Percentiles rank a stretch among this genome's conserved stretches.
Conservation (phyloP, 129 eudicot species). For the Flaveria ramosissima region DNA sequence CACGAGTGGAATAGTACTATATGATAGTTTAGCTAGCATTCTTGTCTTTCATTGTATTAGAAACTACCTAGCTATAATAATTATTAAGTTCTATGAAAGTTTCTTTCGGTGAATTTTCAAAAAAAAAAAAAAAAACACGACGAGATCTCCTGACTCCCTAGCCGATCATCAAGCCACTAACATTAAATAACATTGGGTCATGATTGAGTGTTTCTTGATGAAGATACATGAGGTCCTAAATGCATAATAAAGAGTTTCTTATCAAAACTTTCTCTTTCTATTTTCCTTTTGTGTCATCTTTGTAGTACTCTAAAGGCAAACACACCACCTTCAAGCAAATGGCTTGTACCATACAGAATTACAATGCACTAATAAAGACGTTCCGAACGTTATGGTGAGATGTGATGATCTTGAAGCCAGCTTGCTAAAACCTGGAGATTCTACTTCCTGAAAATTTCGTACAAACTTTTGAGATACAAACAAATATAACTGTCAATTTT, state of each 20-base stretch:
- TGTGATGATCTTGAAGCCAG: conserved; percentile 8
- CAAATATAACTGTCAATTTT: neutral
- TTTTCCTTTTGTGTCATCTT: neutral
- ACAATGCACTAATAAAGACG: neutral
- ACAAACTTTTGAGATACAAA: neutral
- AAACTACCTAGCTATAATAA: neutral
- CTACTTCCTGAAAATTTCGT: conserved; percentile 13
- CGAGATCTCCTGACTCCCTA: too few relatives aligned
- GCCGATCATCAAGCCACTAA: too few relatives aligned
- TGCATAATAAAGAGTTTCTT: neutral
- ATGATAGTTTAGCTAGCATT: neutral
- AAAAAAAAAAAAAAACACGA: too few relatives aligned
- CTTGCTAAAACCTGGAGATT: neutral
- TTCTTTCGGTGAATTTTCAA: too few relatives aligned
- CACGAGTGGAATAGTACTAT: neutral
- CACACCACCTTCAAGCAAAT: conserved; percentile 19
- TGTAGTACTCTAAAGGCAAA: neutral
- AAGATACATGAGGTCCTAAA: too few relatives aligned
- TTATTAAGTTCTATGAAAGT: neutral
- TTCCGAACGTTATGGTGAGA: neutral
- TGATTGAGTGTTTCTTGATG: too few relatives aligned
- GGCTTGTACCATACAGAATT: conserved; percentile 27
- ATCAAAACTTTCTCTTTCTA: neutral
- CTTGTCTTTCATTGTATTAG: neutral
- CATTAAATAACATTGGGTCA: too few relatives aligned